Conservation (phyloP, 1,284 basidiomycete genomes). For the Lentinula novae-zelandiae region DNA sequence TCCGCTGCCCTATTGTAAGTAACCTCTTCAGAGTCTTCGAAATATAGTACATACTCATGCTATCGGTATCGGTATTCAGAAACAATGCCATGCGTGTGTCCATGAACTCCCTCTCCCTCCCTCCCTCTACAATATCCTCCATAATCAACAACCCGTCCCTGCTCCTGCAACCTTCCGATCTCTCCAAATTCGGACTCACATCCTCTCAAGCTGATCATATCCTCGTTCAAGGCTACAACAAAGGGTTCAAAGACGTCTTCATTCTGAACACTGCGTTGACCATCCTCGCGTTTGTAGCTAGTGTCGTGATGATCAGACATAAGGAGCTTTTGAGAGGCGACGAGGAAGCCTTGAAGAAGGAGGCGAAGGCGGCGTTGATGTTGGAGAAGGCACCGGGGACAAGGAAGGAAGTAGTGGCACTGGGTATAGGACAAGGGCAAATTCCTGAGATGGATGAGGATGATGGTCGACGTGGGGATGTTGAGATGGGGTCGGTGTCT, state of each 20-base stretch:
- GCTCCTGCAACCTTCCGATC: constrained; percentile 29
- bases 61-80: no score
- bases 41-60: no score
- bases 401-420: no score
- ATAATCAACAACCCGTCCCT: constrained; percentile 49
- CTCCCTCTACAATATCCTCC: constrained; percentile 30
- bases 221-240: constrained; percentile 48
- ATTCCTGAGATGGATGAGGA: no score
- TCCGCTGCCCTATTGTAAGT: no score
- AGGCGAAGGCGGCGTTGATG: constrained; percentile 11
- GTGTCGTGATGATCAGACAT: constrained; percentile 54
- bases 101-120: constrained; percentile 35
- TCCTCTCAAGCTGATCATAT: constrained; percentile 34
- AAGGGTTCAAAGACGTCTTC: constrained; percentile 57
- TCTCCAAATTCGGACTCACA: constrained; percentile 30
- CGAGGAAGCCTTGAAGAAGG: constrained; percentile 39
- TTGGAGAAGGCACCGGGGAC: neutral
- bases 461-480: no score
- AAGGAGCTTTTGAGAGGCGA: constrained; percentile 54
- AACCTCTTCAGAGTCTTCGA: no score
- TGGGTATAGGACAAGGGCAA: no score
- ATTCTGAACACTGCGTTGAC: constrained; percentile 48
- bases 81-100: constrained; percentile 50
- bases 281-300: constrained; percentile 43
- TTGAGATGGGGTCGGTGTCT: no score